Percentiles rank a stretch among this genome's conserved stretches.
Conservation (phyloP, 108 stramenopile species). For the Mayamaea pseudoterrestris region DNA sequence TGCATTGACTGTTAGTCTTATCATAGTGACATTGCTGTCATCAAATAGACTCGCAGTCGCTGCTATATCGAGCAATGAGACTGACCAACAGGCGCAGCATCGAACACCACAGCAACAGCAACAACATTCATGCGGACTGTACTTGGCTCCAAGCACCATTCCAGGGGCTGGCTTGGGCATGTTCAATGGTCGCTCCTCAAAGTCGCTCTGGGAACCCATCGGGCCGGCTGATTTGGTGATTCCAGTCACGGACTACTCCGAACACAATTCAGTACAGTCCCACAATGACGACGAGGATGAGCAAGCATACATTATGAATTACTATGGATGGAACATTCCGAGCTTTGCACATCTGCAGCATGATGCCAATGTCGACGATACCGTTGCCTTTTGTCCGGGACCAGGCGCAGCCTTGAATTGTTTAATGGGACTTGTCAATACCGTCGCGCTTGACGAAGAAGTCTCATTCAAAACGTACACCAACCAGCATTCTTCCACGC, state of each 20-base stretch:
- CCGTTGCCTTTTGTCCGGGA: background rate
- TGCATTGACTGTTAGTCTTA: too few species aligned
- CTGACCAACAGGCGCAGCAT: background rate
- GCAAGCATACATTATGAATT: constrained; percentile 1
- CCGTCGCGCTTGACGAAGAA: too few species aligned
- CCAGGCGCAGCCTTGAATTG: background rate
- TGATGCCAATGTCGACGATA: background rate
- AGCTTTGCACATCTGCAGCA: background rate
- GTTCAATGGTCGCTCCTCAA: constrained; percentile 31
- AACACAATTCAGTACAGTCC: background rate
- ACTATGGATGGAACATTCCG: background rate
- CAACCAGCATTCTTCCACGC: constrained; percentile 28
- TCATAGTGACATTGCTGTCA: too few species aligned
- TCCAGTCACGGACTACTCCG: constrained; percentile 4
- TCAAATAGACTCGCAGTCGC: too few species aligned
- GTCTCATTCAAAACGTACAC: background rate
- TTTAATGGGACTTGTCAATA: background rate
- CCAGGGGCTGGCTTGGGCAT: constrained; percentile 60
- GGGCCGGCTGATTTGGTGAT: constrained; percentile 5
- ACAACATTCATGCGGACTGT: constrained; percentile 25
- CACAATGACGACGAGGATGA: background rate
- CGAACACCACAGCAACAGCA: constrained; percentile 14
- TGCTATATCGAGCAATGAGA: too few species aligned
- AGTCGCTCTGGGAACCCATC: background rate
- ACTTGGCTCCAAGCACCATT: constrained; percentile 54